A percentile compares a stretch with the other conserved stretches of the same genome.
These are phyloP conservation scores for Arbutus unedo DNA, from an alignment of 148 eudicot genomes.

Conservation along the genomic window DNA sequence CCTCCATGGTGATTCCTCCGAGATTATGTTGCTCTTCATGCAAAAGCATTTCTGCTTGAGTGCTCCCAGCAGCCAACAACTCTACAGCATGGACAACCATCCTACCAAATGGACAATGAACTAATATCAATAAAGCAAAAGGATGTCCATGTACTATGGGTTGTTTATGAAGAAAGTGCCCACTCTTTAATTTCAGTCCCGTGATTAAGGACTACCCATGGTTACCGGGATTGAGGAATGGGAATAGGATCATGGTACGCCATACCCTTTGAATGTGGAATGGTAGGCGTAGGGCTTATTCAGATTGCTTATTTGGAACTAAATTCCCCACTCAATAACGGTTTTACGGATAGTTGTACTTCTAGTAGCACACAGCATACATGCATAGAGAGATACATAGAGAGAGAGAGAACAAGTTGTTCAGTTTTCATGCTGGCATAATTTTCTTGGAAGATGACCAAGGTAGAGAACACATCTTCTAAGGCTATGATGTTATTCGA, in stretches of 20 bases:
- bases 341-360: neutral
- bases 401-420: neutral
- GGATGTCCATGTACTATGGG: neutral
- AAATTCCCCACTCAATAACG: neutral
- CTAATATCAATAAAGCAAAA: neutral
- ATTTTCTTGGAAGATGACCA: neutral
- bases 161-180: neutral
- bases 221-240: neutral
- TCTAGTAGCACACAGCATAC: neutral
- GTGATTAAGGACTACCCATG: neutral
- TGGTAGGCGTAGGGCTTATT: neutral
- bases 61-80: slow-evolving; percentile 82
- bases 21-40: slow-evolving; percentile 66
- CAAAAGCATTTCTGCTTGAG: slow-evolving; percentile 68
- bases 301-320: neutral
- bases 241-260: neutral
- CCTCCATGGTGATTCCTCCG: slow-evolving; percentile 89
- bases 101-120: slow-evolving; percentile 43
- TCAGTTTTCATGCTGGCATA: neutral
- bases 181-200: neutral
- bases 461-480: neutral
- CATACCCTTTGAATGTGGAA: no score
- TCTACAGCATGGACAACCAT: slow-evolving; percentile 90
- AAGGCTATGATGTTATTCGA: neutral
- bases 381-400: neutral